phyloP scores from a whole-genome alignment of 2,329 filamentous ascomycete species.

The Diatrype stigma region DNA sequence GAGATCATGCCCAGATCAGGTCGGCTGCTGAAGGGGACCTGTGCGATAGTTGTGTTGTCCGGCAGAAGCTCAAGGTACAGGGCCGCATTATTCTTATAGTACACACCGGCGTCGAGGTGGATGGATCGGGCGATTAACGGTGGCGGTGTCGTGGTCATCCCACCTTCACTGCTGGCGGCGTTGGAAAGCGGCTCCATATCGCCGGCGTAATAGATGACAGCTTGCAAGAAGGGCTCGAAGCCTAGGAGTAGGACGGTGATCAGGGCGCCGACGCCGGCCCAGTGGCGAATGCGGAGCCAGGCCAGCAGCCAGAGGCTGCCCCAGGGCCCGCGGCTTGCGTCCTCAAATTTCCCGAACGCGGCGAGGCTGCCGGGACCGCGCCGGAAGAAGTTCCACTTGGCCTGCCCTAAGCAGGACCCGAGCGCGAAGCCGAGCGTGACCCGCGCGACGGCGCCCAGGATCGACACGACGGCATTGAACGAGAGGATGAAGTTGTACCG shows the following conservation, averaged over 20 bases:
- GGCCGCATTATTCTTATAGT: not conserved
- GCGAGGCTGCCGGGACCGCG: constrained; percentile 11
- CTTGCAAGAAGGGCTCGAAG: constrained; percentile 17
- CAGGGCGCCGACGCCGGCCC: constrained; percentile 10
- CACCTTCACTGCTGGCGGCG: no score
- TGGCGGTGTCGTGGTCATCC: not conserved
- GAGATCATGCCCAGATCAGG: constrained; percentile 22
- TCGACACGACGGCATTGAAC: constrained; percentile 15
- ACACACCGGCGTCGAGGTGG: constrained; percentile 9
- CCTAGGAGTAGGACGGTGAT: constrained; percentile 11
- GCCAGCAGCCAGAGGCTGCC: constrained; percentile 17
- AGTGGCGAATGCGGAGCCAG: constrained; percentile 10
- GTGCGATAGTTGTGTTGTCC: not conserved
- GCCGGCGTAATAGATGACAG: constrained; percentile 14
- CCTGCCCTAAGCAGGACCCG: constrained; percentile 18
- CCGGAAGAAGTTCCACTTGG: constrained; percentile 22
- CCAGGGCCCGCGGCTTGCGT: constrained; percentile 21
- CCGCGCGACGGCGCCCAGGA: constrained; percentile 12
- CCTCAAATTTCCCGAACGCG: constrained; percentile 20
- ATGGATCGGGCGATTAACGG: constrained; percentile 6
- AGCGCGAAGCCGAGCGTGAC: constrained; percentile 17
- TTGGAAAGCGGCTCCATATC: constrained; percentile 1
- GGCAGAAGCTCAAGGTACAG: not conserved
- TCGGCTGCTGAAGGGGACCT: constrained; percentile 18
- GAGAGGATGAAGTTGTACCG: constrained; percentile 13